Conservation (phyloP, 2,329 filamentous ascomycete species). For the Albifimbria verrucaria region DNA sequence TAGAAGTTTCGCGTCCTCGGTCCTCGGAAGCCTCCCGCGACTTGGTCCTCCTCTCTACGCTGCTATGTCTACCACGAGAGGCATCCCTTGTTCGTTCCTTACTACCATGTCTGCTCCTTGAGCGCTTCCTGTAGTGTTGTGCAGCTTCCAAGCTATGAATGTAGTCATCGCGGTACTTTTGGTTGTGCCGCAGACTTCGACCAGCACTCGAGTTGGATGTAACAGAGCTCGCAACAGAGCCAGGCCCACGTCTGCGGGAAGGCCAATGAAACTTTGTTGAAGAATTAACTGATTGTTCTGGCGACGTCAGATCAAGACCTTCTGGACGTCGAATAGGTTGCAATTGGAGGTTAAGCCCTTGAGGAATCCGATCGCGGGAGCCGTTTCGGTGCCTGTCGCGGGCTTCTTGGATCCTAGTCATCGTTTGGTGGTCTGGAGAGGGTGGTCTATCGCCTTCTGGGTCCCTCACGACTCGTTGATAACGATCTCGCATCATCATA, state of each 20-base stretch:
- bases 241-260: conserved; percentile 48
- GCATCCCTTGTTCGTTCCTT: conserved; percentile 41
- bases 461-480: conserved; percentile 30
- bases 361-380: conserved; percentile 75
- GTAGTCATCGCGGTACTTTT: conserved; percentile 73
- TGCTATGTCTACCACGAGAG: conserved; percentile 43
- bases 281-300: conserved; percentile 52
- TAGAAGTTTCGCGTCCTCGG: conserved; percentile 62
- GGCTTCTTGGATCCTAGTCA: conserved; percentile 59
- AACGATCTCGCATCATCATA: conserved; percentile 55
- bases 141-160: conserved; percentile 83
- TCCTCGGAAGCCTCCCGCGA: conserved; percentile 65
- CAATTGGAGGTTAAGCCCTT: conserved; percentile 64
- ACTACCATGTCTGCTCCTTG: conserved; percentile 54
- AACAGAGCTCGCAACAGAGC: conserved; percentile 54
- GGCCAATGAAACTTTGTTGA: conserved; percentile 55
- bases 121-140: conserved; percentile 55
- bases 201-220: conserved; percentile 53
- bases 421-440: conserved; percentile 56
- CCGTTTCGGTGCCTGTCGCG: conserved; percentile 60
- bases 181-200: conserved; percentile 47
- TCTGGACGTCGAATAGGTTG: conserved; percentile 52
- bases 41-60: conserved; percentile 47
- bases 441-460: conserved; percentile 50
- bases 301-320: conserved; percentile 51